Evolutionary conservation across 164 flowering plant genomes (phyloP).

Genomic region (Kingdonia uniflora): DNA sequence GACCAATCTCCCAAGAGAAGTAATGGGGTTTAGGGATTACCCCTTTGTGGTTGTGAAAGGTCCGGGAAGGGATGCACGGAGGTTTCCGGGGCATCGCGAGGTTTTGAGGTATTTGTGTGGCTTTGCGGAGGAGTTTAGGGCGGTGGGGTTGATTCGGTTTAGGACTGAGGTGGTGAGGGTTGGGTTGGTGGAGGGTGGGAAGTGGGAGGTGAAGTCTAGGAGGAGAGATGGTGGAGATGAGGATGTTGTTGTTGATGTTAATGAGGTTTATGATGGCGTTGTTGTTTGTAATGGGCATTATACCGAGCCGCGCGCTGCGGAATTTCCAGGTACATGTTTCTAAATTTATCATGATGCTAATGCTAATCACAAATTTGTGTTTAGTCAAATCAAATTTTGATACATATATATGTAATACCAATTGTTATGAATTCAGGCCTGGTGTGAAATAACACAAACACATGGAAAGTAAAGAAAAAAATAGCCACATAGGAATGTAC

Average conservation of each 20-base stretch:
- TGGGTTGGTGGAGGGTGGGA: constrained; percentile 33
- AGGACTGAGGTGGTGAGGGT: constrained; percentile 57
- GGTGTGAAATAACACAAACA: too few relatives aligned
- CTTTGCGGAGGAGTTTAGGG: constrained; percentile 39
- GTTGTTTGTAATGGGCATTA: constrained; percentile 50
- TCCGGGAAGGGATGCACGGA: constrained; percentile 37
- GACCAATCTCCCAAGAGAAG: constrained; percentile 71
- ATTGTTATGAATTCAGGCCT: too few relatives aligned
- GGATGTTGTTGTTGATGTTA: too few relatives aligned
- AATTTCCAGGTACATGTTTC: constrained; percentile 37
- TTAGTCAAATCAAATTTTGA: too few relatives aligned
- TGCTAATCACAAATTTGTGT: too few relatives aligned
- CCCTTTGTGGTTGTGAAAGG: constrained; percentile 38
- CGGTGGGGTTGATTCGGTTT: constrained; percentile 47
- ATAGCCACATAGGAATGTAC: too few relatives aligned
- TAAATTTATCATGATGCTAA: too few relatives aligned
- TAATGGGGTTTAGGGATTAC: constrained; percentile 65
- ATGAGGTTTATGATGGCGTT: constrained; percentile 46
- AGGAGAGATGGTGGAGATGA: constrained; percentile 6
- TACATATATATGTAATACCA: too few relatives aligned
- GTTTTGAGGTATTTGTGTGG: constrained; percentile 52
- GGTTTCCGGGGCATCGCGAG: constrained; percentile 71
- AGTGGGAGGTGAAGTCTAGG: constrained; percentile 47
- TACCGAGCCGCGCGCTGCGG: constrained; percentile 42
- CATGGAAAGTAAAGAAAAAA: too few relatives aligned